A percentile compares a stretch with the other conserved stretches of the same genome.
phyloP scores from a whole-genome alignment of 2,329 filamentous ascomycete species.

The Paraphaeosphaeria minitans region DNA sequence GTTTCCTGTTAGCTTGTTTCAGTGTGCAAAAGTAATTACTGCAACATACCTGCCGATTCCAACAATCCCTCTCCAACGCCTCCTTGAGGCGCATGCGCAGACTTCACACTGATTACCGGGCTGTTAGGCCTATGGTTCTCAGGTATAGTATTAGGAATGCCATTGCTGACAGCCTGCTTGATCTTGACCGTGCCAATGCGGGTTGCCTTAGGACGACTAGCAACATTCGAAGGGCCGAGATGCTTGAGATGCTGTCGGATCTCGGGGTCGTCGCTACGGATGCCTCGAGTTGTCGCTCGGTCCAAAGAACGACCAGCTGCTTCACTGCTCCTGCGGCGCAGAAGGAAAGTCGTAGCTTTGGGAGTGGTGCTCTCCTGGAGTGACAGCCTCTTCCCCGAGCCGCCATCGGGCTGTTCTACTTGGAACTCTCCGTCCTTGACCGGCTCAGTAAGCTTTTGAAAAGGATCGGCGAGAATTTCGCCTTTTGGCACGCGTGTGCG shows the following conservation, averaged over 20 bases:
- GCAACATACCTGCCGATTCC: conserved; percentile 52
- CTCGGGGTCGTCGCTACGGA: conserved; percentile 60
- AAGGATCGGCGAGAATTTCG: conserved; percentile 55
- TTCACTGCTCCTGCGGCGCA: conserved; percentile 54
- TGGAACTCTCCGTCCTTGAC: conserved; percentile 26
- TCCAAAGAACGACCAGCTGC: conserved; percentile 31
- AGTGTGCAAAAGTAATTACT: background rate
- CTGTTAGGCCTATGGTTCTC: conserved; percentile 44
- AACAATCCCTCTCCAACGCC: conserved; percentile 62
- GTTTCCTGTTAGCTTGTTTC: background rate
- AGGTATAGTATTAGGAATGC: conserved; percentile 50
- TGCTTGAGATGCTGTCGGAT: conserved; percentile 66
- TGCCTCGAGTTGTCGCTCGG: conserved; percentile 40
- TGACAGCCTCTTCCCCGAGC: conserved; percentile 33
- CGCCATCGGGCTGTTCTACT: conserved; percentile 21
- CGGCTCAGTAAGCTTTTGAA: conserved; percentile 33
- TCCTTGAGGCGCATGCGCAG: conserved; percentile 51
- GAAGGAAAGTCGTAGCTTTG: conserved; percentile 49
- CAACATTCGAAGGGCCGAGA: conserved; percentile 67
- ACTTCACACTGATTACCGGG: conserved; percentile 21
- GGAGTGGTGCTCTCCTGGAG: conserved; percentile 34
- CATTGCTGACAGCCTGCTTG: conserved; percentile 60
- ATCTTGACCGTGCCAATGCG: conserved; percentile 69
- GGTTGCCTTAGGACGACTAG: conserved; percentile 64
- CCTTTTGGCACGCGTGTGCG: conserved; percentile 70